Percentiles rank a stretch among this genome's conserved stretches.
phyloP scores from a whole-genome alignment of 495 filamentous ascomycete genomes.

The Xanthoparmelia taractica region DNA sequence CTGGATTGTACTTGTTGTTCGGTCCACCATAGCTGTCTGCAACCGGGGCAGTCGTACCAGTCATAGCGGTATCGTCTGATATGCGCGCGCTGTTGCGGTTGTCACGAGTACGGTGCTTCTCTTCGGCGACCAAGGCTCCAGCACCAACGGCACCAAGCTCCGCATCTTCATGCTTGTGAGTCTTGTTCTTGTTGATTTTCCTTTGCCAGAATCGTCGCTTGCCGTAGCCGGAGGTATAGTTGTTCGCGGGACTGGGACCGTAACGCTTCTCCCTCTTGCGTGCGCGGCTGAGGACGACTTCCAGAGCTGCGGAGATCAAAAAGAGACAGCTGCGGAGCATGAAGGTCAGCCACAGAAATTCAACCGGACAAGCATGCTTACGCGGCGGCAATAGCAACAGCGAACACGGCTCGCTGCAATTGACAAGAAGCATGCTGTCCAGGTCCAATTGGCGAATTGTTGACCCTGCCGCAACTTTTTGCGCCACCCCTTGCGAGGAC shows the following conservation, averaged over 20 bases:
- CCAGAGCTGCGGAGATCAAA: slow-evolving; percentile 54
- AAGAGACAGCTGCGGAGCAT: slow-evolving; percentile 53
- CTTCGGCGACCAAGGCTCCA: slow-evolving; percentile 19
- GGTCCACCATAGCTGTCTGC: slow-evolving; percentile 20
- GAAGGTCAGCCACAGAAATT: slow-evolving; percentile 1
- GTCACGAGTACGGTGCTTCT: slow-evolving; percentile 13
- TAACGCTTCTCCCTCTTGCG: slow-evolving; percentile 72
- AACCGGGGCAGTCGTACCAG: slow-evolving; percentile 17
- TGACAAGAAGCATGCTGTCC: slow-evolving; percentile 49
- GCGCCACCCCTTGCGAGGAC: slow-evolving; percentile 61
- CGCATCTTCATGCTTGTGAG: slow-evolving; percentile 14
- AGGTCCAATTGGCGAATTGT: slow-evolving; percentile 54
- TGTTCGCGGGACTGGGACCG: slow-evolving; percentile 68
- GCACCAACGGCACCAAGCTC: slow-evolving; percentile 23
- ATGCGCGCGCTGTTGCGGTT: slow-evolving; percentile 19
- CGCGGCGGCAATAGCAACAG: slow-evolving; percentile 70
- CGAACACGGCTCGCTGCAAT: slow-evolving; percentile 64
- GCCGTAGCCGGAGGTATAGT: slow-evolving; percentile 64
- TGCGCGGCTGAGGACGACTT: slow-evolving; percentile 56
- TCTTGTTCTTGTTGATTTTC: slow-evolving; percentile 17
- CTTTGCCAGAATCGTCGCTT: slow-evolving; percentile 27
- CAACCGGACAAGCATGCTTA: slow-evolving; percentile 39
- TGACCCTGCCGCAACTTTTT: slow-evolving; percentile 53
- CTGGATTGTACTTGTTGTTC: slow-evolving; percentile 15
- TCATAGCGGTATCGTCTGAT: slow-evolving; percentile 24